Evolutionary conservation across 169 alveolate species (phyloP).

Genomic region (Plasmodium coatneyi): DNA sequence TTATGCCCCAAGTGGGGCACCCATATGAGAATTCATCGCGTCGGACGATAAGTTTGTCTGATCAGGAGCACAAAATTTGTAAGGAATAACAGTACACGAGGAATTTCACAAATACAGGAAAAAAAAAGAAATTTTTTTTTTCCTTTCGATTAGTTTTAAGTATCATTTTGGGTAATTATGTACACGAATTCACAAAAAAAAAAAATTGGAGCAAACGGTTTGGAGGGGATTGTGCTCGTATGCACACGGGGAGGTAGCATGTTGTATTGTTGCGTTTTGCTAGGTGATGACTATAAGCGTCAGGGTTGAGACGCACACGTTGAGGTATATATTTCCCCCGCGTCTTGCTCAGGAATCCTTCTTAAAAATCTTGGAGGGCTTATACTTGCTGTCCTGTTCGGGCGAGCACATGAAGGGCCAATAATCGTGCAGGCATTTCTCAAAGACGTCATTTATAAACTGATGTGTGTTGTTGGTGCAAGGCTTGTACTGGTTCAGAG

Average conservation of each 20-base stretch:
- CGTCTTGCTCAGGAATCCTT: conserved; percentile 3
- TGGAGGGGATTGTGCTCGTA: neutral
- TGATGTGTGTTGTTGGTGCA: conserved; percentile 34
- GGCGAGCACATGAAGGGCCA: conserved; percentile 83
- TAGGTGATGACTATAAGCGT: neutral
- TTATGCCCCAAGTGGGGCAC: neutral
- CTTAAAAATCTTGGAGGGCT: conserved; percentile 78
- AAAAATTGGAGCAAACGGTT: neutral
- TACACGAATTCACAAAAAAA: neutral
- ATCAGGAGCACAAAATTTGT: neutral
- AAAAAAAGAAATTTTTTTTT: neutral
- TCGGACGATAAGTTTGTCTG: neutral
- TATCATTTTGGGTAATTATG: neutral
- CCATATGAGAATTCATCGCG: neutral
- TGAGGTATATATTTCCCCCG: neutral
- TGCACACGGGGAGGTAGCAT: neutral
- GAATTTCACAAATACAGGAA: neutral
- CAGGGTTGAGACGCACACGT: neutral
- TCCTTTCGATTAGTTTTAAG: neutral
- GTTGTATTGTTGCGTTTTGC: neutral
- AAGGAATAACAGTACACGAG: neutral
- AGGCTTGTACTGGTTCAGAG: conserved; percentile 60
- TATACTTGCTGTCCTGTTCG: conserved; percentile 77
- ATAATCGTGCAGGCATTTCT: conserved; percentile 73
- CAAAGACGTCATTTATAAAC: conserved; percentile 73